phyloP scores from a whole-genome alignment of 257 asterid species.

The Euphrasia confusa region DNA sequence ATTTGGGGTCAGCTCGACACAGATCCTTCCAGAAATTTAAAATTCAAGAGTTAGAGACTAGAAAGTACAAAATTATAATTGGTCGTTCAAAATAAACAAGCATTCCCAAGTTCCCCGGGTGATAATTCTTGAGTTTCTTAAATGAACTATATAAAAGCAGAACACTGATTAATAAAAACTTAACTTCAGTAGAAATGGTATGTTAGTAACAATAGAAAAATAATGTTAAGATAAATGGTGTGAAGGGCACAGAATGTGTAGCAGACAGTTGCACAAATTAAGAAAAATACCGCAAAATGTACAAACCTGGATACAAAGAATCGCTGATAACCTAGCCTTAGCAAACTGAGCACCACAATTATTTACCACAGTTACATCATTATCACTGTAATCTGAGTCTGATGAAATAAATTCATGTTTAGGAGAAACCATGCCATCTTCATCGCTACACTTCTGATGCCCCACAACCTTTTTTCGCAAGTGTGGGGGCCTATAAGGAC shows the following conservation, averaged over 20 bases:
- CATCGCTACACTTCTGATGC: slow-evolving; percentile 35
- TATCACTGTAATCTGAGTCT: slow-evolving; percentile 91
- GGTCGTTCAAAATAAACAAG: slow-evolving; percentile 18
- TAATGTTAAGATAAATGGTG: slow-evolving; percentile 10
- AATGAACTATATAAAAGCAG: slow-evolving; percentile 13
- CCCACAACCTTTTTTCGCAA: slow-evolving; percentile 52
- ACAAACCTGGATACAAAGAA: slow-evolving; percentile 80
- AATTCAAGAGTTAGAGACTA: slow-evolving; percentile 28
- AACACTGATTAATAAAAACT: slow-evolving; percentile 12
- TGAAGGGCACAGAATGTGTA: slow-evolving; percentile 16
- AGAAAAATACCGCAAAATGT: slow-evolving; percentile 25
- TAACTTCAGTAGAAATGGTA: slow-evolving; percentile 1
- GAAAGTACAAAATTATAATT: slow-evolving; percentile 14
- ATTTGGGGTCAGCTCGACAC: slow-evolving; percentile 83
- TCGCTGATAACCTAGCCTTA: slow-evolving; percentile 77
- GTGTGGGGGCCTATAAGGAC: slow-evolving; percentile 85
- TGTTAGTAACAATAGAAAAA: slow-evolving; percentile 10
- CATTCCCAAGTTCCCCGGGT: not conserved
- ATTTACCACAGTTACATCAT: slow-evolving; percentile 61
- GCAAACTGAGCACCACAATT: slow-evolving; percentile 38
- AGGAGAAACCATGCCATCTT: slow-evolving; percentile 35
- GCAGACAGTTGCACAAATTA: slow-evolving; percentile 9
- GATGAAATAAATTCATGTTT: slow-evolving; percentile 52
- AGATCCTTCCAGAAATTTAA: slow-evolving; percentile 61
- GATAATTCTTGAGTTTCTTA: slow-evolving; percentile 16